These are phyloP conservation scores for Sporothrix inflata DNA, from an alignment of 2,329 filamentous ascomycete genomes.

Conservation along the genomic window DNA sequence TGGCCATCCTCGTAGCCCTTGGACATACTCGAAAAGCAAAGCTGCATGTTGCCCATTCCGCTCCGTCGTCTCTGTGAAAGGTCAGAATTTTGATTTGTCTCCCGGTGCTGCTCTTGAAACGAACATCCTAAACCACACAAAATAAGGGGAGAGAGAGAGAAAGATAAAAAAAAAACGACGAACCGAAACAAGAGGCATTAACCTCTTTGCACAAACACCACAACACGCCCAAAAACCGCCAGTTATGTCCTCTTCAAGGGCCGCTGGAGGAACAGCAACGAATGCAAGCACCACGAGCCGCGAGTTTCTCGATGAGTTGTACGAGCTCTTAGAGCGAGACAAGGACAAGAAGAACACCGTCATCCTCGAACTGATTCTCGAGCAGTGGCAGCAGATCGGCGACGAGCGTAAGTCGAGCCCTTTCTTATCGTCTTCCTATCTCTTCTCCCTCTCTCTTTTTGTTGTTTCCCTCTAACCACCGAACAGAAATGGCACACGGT, in stretches of 20 bases:
- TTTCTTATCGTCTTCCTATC: not conserved
- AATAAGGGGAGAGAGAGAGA: not conserved
- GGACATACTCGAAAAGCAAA: not conserved
- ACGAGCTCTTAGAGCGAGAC: constrained; percentile 30
- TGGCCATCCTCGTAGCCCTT: not conserved
- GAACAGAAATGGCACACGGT: constrained; percentile 26
- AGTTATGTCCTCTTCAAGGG: constrained; percentile 18
- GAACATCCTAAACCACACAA: not conserved
- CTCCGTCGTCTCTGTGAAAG: not conserved
- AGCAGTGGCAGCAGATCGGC: constrained; percentile 31
- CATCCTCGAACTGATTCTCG: constrained; percentile 31
- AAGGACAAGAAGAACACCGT: constrained; percentile 25
- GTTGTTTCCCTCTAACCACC: not conserved
- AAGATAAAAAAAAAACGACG: not conserved
- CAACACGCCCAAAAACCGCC: not conserved
- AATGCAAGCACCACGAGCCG: not conserved
- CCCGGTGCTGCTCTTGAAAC: not conserved
- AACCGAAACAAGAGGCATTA: not conserved
- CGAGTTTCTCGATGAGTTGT: constrained; percentile 31
- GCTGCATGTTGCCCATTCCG: not conserved
- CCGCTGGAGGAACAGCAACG: not conserved
- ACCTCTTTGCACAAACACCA: not conserved
- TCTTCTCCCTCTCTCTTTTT: not conserved
- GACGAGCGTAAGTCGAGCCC: constrained; percentile 21
- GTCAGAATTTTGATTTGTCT: not conserved